These are phyloP conservation scores for Chytridium lagenaria DNA, from an alignment of 371 early-diverging fungal species.

Conservation along the genomic window DNA sequence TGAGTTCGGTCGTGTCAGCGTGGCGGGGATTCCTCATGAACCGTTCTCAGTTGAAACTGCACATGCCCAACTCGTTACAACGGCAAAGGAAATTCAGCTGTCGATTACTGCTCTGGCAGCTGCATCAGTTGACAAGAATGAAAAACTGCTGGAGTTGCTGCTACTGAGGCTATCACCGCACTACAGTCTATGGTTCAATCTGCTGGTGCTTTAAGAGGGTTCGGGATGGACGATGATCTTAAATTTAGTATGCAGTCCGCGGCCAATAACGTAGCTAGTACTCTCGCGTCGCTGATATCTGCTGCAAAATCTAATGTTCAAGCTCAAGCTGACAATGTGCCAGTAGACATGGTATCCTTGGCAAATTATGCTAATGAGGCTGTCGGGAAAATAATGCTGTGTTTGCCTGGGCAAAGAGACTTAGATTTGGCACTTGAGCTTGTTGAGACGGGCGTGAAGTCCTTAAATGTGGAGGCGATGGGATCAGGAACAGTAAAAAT, in stretches of 20 bases:
- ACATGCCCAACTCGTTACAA: slow-evolving; percentile 5
- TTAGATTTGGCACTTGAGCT: slow-evolving; percentile 28
- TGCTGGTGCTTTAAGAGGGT: slow-evolving; percentile 19
- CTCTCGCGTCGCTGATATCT: slow-evolving; percentile 38
- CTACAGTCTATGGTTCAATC: slow-evolving; percentile 47
- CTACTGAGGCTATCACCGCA: slow-evolving; percentile 47
- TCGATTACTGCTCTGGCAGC: slow-evolving; percentile 21
- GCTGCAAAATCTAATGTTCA: slow-evolving; percentile 33
- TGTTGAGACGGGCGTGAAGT: slow-evolving; percentile 10
- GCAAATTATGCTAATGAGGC: slow-evolving; percentile 31
- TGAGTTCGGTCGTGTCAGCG: neutral
- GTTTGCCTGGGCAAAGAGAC: slow-evolving; percentile 53
- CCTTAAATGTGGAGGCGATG: slow-evolving; percentile 16
- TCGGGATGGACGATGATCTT: slow-evolving; percentile 29
- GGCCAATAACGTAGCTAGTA: slow-evolving; percentile 35
- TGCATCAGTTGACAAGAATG: slow-evolving; percentile 34
- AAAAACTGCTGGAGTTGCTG: slow-evolving; percentile 45
- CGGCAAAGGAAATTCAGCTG: slow-evolving; percentile 16
- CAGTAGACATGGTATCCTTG: slow-evolving; percentile 3
- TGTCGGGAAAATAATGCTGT: slow-evolving; percentile 27
- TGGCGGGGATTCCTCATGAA: neutral
- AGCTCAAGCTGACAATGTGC: slow-evolving; percentile 21
- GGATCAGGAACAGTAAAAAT: neutral
- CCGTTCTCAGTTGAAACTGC: neutral
- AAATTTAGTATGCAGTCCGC: slow-evolving; percentile 42